Evolutionary conservation across 805 yeast species (phyloP).

Genomic region (Saturnispora hagleri): DNA sequence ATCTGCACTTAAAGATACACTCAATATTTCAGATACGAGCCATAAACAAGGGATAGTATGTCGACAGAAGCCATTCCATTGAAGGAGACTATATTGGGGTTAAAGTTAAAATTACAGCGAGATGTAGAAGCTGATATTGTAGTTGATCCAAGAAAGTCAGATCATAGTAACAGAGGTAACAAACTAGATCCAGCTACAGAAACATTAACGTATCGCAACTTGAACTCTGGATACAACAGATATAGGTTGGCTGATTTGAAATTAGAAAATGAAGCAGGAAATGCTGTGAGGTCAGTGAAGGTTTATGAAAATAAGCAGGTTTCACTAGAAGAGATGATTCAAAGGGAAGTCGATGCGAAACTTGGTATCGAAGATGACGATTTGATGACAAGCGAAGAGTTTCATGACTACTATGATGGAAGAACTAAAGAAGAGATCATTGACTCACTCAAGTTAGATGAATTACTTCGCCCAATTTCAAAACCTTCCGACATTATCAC

Average conservation of each 20-base stretch:
- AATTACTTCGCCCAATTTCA: constrained; percentile 65
- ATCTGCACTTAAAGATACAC: neutral
- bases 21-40: neutral
- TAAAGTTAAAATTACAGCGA: constrained; percentile 11
- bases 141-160: neutral
- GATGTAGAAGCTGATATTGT: constrained; percentile 16
- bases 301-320: constrained; percentile 20
- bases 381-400: neutral
- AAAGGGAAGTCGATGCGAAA: constrained; percentile 23
- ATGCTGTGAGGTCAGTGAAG: constrained; percentile 17
- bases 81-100: constrained; percentile 20
- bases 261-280: constrained; percentile 12
- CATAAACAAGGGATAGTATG: neutral
- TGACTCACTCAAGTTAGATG: constrained; percentile 40
- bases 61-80: constrained; percentile 1
- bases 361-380: constrained; percentile 19
- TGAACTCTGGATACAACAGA: constrained; percentile 9
- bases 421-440: constrained; percentile 28
- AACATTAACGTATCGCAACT: constrained; percentile 17
- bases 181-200: constrained; percentile 22
- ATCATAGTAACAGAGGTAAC: constrained; percentile 23
- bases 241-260: constrained; percentile 8
- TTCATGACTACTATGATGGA: constrained; percentile 16
- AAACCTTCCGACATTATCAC: constrained; percentile 72
- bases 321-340: constrained; percentile 19